A percentile compares a stretch with the other conserved stretches of the same genome.
phyloP scores from a whole-genome alignment of 129 eudicot species.

The Centrapalus pauciflorus region DNA sequence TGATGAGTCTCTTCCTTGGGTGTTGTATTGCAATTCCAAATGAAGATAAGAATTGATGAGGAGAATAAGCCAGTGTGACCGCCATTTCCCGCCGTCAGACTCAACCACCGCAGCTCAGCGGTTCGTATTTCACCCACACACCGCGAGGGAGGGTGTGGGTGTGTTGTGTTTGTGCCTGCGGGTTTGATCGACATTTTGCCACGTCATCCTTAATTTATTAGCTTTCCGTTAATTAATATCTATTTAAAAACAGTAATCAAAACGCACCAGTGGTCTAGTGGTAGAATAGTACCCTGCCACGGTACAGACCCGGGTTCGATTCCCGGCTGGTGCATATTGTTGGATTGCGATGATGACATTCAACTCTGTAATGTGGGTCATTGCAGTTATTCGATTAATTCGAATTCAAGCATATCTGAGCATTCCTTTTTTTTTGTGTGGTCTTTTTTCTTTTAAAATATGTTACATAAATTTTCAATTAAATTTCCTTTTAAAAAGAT shows the following conservation, averaged over 20 bases:
- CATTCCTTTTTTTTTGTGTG: neutral
- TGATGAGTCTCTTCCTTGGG: conserved; percentile 7
- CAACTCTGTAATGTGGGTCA: conserved; percentile 21
- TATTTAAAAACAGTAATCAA: neutral
- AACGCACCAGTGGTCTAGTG: conserved; percentile 98
- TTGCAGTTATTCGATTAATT: neutral
- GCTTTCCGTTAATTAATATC: neutral
- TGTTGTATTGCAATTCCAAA: neutral
- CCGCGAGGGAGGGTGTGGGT: neutral
- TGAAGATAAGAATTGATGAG: conserved; percentile 11
- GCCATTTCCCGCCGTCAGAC: conserved; percentile 29
- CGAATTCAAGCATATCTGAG: conserved; percentile 6
- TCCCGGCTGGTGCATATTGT: conserved; percentile 75
- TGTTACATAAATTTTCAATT: too few species aligned
- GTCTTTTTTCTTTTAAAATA: neutral
- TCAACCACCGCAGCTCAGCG: conserved; percentile 16
- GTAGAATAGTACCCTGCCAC: conserved; percentile 99
- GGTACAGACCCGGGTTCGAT: conserved; percentile 99
- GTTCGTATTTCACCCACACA: neutral
- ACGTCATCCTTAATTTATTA: conserved; percentile 9
- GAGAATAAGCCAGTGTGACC: conserved; percentile 8
- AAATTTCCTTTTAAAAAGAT: too few species aligned
- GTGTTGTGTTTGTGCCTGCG: neutral
- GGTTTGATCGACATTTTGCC: conserved; percentile 24
- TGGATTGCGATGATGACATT: neutral